Percentiles rank a stretch among this genome's conserved stretches.
These are phyloP conservation scores for Fraxinus nigra DNA, from an alignment of 305 asterid species.

Conservation along the genomic window DNA sequence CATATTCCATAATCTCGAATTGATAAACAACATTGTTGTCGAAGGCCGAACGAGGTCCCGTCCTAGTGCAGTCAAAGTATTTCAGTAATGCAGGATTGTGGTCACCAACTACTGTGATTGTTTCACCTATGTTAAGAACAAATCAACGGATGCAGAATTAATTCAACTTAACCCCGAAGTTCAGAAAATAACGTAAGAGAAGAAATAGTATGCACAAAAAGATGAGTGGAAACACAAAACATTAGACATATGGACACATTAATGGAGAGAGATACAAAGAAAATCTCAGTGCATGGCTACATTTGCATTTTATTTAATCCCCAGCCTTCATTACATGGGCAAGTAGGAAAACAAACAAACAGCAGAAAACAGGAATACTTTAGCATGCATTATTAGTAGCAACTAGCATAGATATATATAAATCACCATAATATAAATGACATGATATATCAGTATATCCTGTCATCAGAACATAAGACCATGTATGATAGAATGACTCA, in stretches of 20 bases:
- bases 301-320: background rate
- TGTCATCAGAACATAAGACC: background rate
- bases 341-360: background rate
- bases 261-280: background rate
- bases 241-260: background rate
- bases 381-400: background rate
- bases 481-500: background rate
- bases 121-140: constrained; percentile 65
- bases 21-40: constrained; percentile 94
- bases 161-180: background rate
- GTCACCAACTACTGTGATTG: constrained; percentile 95
- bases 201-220: constrained; percentile 19
- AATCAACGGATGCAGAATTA: constrained; percentile 1
- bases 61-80: constrained; percentile 92
- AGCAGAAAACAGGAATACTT: background rate
- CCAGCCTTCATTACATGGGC: background rate
- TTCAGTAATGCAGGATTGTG: constrained; percentile 79
- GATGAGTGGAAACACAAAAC: constrained; percentile 6
- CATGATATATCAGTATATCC: background rate
- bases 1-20: constrained; percentile 97
- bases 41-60: constrained; percentile 99
- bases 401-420: background rate
- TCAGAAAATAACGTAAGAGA: constrained; percentile 11
- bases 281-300: background rate
- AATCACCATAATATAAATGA: background rate